Evolutionary conservation across 139 green algal genomes (phyloP).

Genomic region (Chloropicon primus): DNA sequence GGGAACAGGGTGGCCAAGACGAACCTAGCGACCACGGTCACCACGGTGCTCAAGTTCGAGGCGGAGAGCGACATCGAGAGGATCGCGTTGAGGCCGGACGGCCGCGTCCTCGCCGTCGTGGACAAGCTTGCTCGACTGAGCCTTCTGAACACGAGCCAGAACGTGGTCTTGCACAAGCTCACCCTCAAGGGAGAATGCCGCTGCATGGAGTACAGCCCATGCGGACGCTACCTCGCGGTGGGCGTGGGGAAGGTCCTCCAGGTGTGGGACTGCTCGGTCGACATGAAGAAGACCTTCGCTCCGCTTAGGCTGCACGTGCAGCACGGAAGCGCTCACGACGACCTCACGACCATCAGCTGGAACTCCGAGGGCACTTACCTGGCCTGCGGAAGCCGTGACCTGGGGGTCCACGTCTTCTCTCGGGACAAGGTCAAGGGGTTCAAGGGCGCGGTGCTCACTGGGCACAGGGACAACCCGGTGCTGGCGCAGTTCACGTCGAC

Average conservation of each 20-base stretch:
- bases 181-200: slow-evolving; percentile 72
- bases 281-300: slow-evolving; percentile 55
- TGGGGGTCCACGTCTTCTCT: slow-evolving; percentile 47
- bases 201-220: slow-evolving; percentile 69
- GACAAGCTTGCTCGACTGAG: neutral
- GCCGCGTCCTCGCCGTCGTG: neutral
- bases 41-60: neutral
- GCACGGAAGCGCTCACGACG: slow-evolving; percentile 63
- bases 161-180: slow-evolving; percentile 81
- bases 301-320: slow-evolving; percentile 83
- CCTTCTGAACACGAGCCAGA: slow-evolving; percentile 8
- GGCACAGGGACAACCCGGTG: slow-evolving; percentile 62
- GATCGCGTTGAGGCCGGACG: neutral
- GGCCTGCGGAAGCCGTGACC: neutral
- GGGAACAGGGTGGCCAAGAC: slow-evolving; percentile 62
- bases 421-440: slow-evolving; percentile 69
- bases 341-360: slow-evolving; percentile 84
- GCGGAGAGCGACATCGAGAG: neutral
- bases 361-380: slow-evolving; percentile 25
- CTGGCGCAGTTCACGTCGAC: slow-evolving; percentile 59
- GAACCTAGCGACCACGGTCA: neutral
- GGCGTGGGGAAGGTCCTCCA: slow-evolving; percentile 73
- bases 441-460: slow-evolving; percentile 52
- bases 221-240: slow-evolving; percentile 72
- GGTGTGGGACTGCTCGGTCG: slow-evolving; percentile 71